Evolutionary conservation across 208 protist genomes (phyloP).

Genomic region (Trypanosoma scelopori): DNA sequence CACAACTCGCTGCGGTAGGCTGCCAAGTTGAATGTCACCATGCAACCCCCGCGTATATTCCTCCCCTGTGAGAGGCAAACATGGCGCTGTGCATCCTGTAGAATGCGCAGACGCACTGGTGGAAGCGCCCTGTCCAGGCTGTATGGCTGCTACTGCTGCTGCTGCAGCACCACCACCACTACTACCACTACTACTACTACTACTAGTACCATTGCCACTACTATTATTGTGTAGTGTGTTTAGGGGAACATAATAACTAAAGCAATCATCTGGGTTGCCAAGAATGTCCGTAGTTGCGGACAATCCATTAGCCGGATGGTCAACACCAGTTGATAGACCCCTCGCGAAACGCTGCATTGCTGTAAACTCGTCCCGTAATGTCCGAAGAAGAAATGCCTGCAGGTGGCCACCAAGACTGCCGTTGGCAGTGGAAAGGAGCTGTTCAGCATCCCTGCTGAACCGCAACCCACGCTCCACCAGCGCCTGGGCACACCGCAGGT

Average conservation of each 20-base stretch:
- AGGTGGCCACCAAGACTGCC: slow-evolving; percentile 3
- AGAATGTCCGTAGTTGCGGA: not conserved
- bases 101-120: slow-evolving; percentile 4
- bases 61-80: not conserved
- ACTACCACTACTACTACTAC: too few species aligned
- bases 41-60: not conserved
- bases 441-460: slow-evolving; percentile 12
- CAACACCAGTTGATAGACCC: not conserved
- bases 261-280: not conserved
- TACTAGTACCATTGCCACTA: too few species aligned
- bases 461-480: slow-evolving; percentile 13
- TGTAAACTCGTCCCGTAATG: slow-evolving; percentile 23
- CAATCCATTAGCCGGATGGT: not conserved
- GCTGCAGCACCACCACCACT: too few species aligned
- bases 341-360: slow-evolving; percentile 14
- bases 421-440: slow-evolving; percentile 18
- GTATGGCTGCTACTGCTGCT: not conserved
- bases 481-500: slow-evolving; percentile 7
- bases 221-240: not conserved
- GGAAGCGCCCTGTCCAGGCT: slow-evolving; percentile 1
- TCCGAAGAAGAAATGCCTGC: slow-evolving; percentile 24
- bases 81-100: slow-evolving; percentile 10
- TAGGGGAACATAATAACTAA: slow-evolving; percentile 9
- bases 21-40: not conserved
- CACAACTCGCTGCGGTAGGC: not conserved